Evolutionary conservation across 768 basidiomycete genomes (phyloP).

Genomic region (Tulasnella sp.): DNA sequence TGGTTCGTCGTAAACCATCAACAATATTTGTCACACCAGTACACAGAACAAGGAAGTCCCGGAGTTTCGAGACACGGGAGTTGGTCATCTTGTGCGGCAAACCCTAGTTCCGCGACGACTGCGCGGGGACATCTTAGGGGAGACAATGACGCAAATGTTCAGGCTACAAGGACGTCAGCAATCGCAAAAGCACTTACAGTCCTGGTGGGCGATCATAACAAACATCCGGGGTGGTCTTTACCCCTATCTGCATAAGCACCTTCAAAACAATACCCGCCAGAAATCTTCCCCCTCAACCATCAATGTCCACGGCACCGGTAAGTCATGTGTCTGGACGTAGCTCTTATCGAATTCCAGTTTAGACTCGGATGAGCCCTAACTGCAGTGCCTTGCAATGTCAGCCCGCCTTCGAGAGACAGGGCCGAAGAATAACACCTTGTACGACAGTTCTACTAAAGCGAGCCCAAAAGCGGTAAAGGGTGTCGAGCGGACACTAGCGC

Average conservation of each 20-base stretch:
- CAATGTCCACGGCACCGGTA: conserved; percentile 7
- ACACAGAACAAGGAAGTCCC: neutral
- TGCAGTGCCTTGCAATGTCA: neutral
- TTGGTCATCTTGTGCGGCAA: neutral
- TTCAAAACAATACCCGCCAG: neutral
- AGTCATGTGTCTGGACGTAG: neutral
- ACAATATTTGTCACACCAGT: neutral
- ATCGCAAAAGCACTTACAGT: neutral
- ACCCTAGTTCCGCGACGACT: neutral
- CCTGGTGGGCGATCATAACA: neutral
- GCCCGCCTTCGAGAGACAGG: neutral
- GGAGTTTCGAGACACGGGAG: neutral
- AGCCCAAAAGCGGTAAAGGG: neutral
- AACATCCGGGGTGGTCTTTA: neutral
- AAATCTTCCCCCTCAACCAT: neutral
- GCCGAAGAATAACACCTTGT: neutral
- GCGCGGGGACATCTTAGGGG: conserved; percentile 3
- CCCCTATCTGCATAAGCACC: neutral
- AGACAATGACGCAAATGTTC: neutral
- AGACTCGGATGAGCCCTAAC: neutral
- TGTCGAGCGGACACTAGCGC: neutral
- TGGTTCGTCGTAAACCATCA: neutral
- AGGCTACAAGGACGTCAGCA: neutral
- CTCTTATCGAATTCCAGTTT: conserved; percentile 5
- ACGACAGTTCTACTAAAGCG: neutral